These are phyloP conservation scores for Thielaviopsis ethacetica DNA, from an alignment of 2,329 filamentous ascomycete species.

Conservation along the genomic window DNA sequence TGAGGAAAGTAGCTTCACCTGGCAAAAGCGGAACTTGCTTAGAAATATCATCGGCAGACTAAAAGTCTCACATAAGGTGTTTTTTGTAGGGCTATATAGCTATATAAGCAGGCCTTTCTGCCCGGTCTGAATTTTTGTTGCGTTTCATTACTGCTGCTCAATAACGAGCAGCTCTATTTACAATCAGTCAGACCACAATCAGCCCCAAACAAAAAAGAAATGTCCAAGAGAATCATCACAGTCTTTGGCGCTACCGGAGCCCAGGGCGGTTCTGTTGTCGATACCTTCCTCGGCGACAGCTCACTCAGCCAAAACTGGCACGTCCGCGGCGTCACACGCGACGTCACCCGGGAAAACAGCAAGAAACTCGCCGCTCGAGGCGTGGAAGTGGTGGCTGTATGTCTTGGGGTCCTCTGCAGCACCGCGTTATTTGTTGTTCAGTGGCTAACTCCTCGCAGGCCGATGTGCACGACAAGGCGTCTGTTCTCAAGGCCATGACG, in stretches of 20 bases:
- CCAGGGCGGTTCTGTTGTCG: conserved; percentile 32
- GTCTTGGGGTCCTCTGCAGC: conserved; percentile 3
- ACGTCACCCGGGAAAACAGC: conserved; percentile 24
- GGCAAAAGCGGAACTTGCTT: not conserved
- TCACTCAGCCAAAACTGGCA: conserved; percentile 26
- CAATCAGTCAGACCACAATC: not conserved
- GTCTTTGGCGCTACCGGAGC: conserved; percentile 34
- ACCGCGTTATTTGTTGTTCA: not conserved
- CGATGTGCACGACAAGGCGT: conserved; percentile 21
- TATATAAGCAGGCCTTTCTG: not conserved
- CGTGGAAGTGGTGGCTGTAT: conserved; percentile 26
- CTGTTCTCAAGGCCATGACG: conserved; percentile 23
- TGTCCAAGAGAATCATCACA: conserved; percentile 20
- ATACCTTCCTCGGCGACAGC: conserved; percentile 28
- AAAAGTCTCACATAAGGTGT: not conserved
- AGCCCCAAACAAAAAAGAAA: no score
- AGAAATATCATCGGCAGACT: not conserved
- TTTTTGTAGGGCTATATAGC: no score
- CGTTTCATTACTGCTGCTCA: not conserved
- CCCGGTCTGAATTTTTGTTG: no score
- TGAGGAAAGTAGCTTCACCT: no score
- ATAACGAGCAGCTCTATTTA: not conserved
- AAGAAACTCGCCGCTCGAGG: conserved; percentile 23
- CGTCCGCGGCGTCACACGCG: conserved; percentile 31
- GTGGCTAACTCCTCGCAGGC: not conserved